Evolutionary conservation across 83 land plant species (phyloP).

Genomic region (Thuja plicata): DNA sequence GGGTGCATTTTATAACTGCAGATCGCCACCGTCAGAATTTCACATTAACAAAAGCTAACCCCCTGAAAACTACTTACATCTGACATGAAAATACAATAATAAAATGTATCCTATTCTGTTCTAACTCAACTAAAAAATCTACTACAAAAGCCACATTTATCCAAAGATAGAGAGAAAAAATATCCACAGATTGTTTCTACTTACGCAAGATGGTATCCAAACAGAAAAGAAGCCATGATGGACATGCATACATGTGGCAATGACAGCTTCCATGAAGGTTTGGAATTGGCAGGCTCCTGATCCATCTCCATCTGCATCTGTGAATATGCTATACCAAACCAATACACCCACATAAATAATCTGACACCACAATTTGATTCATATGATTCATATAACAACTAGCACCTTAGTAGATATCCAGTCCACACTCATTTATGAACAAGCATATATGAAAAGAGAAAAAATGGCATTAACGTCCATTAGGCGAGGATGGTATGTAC

Average conservation of each 20-base stretch:
- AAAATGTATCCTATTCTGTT: neutral
- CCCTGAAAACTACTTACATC: neutral
- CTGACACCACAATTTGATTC: neutral
- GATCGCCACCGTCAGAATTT: neutral
- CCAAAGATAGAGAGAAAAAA: neutral
- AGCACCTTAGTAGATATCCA: neutral
- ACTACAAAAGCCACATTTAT: neutral
- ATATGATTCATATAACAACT: neutral
- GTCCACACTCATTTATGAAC: neutral
- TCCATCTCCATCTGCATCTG: conserved; percentile 20
- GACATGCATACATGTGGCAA: conserved; percentile 63
- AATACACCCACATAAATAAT: neutral
- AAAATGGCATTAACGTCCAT: neutral
- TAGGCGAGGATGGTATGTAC: neutral
- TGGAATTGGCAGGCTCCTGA: conserved; percentile 26
- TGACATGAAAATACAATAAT: neutral
- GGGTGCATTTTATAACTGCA: conserved; percentile 56
- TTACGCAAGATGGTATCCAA: conserved; percentile 74
- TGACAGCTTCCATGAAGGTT: conserved; percentile 51
- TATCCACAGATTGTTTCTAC: conserved; percentile 14
- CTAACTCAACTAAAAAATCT: neutral
- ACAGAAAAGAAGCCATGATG: conserved; percentile 50
- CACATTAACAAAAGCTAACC: neutral
- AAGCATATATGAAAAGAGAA: neutral
- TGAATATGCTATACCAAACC: conserved; percentile 8